A percentile compares a stretch with the other conserved stretches of the same genome.
Evolutionary conservation across 345 rosid species (phyloP).

Genomic region (Salix udensis): DNA sequence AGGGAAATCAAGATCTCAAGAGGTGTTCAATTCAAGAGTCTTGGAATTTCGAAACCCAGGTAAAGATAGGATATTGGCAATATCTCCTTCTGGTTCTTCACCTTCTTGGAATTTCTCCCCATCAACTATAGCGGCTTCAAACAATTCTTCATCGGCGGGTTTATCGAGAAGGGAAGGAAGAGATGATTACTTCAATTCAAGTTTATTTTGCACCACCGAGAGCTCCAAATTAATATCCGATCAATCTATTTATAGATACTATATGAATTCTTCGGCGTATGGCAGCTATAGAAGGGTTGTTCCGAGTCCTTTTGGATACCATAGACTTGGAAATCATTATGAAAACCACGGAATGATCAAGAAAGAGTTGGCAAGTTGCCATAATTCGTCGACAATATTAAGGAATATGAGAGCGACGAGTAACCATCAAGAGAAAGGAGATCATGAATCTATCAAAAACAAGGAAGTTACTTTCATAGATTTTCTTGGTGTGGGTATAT

Average conservation of each 20-base stretch:
- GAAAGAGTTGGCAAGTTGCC: constrained; percentile 19
- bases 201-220: constrained; percentile 14
- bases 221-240: constrained; percentile 13
- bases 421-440: constrained; percentile 30
- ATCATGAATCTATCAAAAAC: constrained; percentile 14
- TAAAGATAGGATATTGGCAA: constrained; percentile 30
- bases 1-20: constrained; percentile 31
- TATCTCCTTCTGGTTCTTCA: constrained; percentile 29
- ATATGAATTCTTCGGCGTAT: constrained; percentile 17
- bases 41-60: constrained; percentile 33
- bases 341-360: constrained; percentile 17
- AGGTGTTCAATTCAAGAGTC: constrained; percentile 21
- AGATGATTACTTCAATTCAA: constrained; percentile 25
- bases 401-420: constrained; percentile 10
- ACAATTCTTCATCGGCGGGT: constrained; percentile 23
- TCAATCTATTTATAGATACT: constrained; percentile 22
- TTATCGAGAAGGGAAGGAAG: constrained; percentile 28
- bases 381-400: constrained; percentile 11
- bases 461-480: constrained; percentile 29
- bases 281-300: constrained; percentile 28
- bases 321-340: constrained; percentile 22
- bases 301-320: constrained; percentile 38
- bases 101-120: constrained; percentile 33
- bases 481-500: constrained; percentile 70
- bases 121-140: constrained; percentile 15